Base-by-base conservation (phyloP, 2,329 filamentous ascomycete species). In the Lachnellula subtilissima region DNA sequence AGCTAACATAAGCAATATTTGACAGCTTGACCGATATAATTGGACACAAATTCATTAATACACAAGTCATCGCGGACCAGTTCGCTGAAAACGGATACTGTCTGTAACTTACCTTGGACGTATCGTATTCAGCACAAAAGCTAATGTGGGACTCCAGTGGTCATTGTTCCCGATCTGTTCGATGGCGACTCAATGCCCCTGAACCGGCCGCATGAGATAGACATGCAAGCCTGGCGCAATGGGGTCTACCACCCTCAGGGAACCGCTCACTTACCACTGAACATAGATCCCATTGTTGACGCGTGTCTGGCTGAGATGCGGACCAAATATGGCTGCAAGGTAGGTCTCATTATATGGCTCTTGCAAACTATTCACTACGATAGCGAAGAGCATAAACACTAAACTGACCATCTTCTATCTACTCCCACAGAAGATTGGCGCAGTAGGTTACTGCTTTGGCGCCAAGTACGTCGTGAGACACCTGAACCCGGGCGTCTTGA, bases 401-500 rank as follows among this genome's bases (percentile, higher is more conserved):
- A 28, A 7, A 28, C 25, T 36, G 2, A 39, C 12, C 11, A 22
- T n/a, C 9, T 50, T 15, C 8, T 50, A 36, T 32, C 36, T 15
- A 35, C 36, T 2, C 15, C 22, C 48, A 2, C 36, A 45, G 36
- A 79, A 76, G 57, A 69, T 90, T 22, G 86, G 80, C 1, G 80
- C 76, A 5, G 79, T 83, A 0, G 87, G 87, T 0, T 89, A 89
- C 72, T 90, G 87, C 72, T 87, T 89, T 61, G 87, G 87, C 25
- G 86, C 78, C 54, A 87, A 87, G 81, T 90, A 87, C 70, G 82
- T 88, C 47, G 78, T 80, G 52, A 83, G 90, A 48, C 86, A 85
- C 76, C 79, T 83, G 62, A 72, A 76, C 78, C 76, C 78, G 54
- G 82, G 82, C 58, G 25, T 28, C 25, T 28, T 28, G 6, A 68